These are phyloP conservation scores for Solanum sparsipilum DNA, from an alignment of 257 asterid species.

Conservation along the genomic window DNA sequence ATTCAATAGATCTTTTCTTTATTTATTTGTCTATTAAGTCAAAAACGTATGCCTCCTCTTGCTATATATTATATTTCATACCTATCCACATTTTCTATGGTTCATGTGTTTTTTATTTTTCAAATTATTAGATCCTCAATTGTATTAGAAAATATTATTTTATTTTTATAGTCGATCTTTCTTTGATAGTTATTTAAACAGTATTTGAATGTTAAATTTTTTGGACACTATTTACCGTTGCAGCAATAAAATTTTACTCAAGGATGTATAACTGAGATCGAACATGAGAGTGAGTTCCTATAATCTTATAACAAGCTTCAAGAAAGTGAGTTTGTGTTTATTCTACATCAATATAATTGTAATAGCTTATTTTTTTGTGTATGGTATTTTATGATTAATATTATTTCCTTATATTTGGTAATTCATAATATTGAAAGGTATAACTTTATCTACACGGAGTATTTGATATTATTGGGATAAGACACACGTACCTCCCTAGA, in stretches of 20 bases:
- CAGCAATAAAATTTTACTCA: slow-evolving; percentile 51
- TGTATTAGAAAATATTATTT: not conserved
- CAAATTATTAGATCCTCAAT: not conserved
- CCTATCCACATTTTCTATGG: not conserved
- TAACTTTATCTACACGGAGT: too few relatives aligned
- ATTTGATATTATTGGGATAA: too few relatives aligned
- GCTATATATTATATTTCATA: too few relatives aligned
- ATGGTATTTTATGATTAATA: too few relatives aligned
- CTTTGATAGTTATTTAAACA: not conserved
- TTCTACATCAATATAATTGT: too few relatives aligned
- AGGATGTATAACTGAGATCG: slow-evolving; percentile 46
- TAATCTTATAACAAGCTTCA: slow-evolving; percentile 12
- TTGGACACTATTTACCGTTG: not conserved
- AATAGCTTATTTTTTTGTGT: too few relatives aligned
- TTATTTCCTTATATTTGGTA: too few relatives aligned
- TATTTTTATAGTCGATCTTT: not conserved
- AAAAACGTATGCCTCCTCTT: not conserved
- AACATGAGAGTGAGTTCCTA: slow-evolving; percentile 64
- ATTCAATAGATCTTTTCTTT: not conserved
- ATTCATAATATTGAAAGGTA: too few relatives aligned
- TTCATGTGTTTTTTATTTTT: not conserved
- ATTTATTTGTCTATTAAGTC: not conserved
- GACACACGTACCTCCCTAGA: too few relatives aligned
- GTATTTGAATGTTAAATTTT: too few relatives aligned
- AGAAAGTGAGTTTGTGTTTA: slow-evolving; percentile 26